Percentiles rank a stretch among this genome's conserved stretches.
phyloP scores from a whole-genome alignment of 2,329 filamentous ascomycete species.

The Periglandula ipomoeae region DNA sequence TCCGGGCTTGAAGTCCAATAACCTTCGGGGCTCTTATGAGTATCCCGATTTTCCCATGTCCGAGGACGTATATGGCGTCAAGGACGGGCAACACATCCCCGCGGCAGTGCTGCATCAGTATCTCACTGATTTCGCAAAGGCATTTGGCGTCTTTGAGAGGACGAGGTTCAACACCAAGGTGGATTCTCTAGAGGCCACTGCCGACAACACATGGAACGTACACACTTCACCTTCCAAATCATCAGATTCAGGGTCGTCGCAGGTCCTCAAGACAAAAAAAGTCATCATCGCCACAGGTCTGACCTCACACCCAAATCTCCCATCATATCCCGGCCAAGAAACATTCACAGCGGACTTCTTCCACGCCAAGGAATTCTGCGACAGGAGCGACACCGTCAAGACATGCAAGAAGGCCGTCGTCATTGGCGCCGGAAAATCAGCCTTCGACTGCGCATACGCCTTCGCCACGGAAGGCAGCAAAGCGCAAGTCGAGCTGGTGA shows the following conservation, averaged over 20 bases:
- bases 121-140: constrained; percentile 25
- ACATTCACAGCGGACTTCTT: constrained; percentile 30
- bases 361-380: constrained; percentile 33
- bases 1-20: constrained; percentile 54
- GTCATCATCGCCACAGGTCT: constrained; percentile 43
- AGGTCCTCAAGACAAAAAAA: constrained; percentile 15
- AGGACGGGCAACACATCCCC: constrained; percentile 24
- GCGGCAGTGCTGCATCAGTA: constrained; percentile 27
- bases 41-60: constrained; percentile 55
- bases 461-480: constrained; percentile 36
- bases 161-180: constrained; percentile 43
- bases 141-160: constrained; percentile 38
- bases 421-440: constrained; percentile 48
- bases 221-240: neutral
- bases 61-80: constrained; percentile 31
- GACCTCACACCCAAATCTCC: constrained; percentile 35
- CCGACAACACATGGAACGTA: constrained; percentile 13
- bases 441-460: constrained; percentile 48
- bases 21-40: constrained; percentile 53
- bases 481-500: constrained; percentile 37
- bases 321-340: constrained; percentile 26
- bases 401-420: constrained; percentile 31
- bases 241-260: constrained; percentile 2
- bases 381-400: constrained; percentile 21
- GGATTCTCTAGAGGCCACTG: constrained; percentile 26